phyloP scores from a whole-genome alignment of 768 basidiomycete species.

The Lenzites betulinus region DNA sequence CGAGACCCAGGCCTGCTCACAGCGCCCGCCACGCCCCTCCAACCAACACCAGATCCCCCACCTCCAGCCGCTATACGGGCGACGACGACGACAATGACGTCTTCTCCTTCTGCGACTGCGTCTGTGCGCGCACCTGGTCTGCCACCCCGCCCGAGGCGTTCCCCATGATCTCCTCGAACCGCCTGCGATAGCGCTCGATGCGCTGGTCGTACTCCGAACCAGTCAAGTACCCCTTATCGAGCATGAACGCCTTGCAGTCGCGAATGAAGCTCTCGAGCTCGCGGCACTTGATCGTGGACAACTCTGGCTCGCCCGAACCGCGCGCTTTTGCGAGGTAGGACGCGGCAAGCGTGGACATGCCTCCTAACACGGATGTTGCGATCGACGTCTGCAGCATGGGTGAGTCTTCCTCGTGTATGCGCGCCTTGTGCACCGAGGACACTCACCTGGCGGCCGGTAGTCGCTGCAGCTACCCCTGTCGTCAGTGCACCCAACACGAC shows the following conservation, averaged over 20 bases:
- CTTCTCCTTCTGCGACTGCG: conserved; percentile 14
- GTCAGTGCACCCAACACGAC: conserved; percentile 67
- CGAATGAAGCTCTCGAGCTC: conserved; percentile 71
- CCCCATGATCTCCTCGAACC: conserved; percentile 52
- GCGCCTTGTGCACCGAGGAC: background rate
- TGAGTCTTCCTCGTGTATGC: conserved; percentile 24
- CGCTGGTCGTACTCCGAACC: conserved; percentile 37
- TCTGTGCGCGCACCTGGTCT: background rate
- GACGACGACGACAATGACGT: conserved; percentile 1
- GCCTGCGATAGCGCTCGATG: conserved; percentile 38
- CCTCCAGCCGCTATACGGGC: background rate
- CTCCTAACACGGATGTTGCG: conserved; percentile 49
- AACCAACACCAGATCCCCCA: background rate
- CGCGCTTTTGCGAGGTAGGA: conserved; percentile 72
- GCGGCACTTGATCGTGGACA: conserved; percentile 55
- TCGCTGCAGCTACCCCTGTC: conserved; percentile 59
- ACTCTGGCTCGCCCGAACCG: conserved; percentile 70
- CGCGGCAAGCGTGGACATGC: conserved; percentile 66
- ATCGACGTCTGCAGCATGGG: conserved; percentile 40
- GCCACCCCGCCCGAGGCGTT: conserved; percentile 30
- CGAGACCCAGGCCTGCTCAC: background rate
- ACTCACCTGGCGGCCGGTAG: conserved; percentile 33
- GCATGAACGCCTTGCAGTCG: conserved; percentile 54
- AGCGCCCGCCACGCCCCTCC: background rate
- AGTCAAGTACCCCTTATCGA: conserved; percentile 52